These are phyloP conservation scores for Diaporthe citrichinensis DNA, from an alignment of 2,329 filamentous ascomycete species.

Conservation along the genomic window DNA sequence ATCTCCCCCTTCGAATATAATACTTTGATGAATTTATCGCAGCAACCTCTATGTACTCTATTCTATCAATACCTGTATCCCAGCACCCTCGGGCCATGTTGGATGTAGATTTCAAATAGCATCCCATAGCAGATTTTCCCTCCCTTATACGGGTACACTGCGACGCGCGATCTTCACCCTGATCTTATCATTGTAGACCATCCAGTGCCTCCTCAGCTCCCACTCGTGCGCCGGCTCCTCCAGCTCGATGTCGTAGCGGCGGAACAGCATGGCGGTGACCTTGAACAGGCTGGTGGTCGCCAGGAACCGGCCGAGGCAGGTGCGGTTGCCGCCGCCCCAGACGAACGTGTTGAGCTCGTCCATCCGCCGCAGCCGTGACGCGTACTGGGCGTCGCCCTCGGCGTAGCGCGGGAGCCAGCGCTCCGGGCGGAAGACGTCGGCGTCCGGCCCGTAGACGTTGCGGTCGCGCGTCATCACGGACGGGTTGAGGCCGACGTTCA, in stretches of 20 bases:
- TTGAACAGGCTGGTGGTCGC: conserved; percentile 8
- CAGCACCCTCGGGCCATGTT: neutral
- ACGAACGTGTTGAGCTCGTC: conserved; percentile 23
- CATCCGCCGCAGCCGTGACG: conserved; percentile 2
- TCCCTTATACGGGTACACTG: neutral
- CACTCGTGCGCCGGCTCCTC: neutral
- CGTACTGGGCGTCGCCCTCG: conserved; percentile 1
- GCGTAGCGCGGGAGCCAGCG: conserved; percentile 15
- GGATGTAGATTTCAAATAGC: neutral
- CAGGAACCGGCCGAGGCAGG: conserved; percentile 32
- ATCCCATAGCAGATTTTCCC: neutral
- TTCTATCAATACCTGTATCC: neutral
- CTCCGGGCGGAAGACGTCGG: conserved; percentile 29
- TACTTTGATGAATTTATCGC: no score
- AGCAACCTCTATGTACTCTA: neutral
- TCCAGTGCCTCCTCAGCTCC: neutral
- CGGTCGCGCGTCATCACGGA: conserved; percentile 28
- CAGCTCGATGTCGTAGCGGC: neutral
- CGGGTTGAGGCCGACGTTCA: conserved; percentile 26
- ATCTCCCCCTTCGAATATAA: no score
- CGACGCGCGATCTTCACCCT: neutral
- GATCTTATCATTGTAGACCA: neutral
- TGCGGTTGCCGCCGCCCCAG: conserved; percentile 22
- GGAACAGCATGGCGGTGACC: conserved; percentile 3
- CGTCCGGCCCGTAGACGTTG: conserved; percentile 18